These are phyloP conservation scores for Debaryomyces tyrocola DNA, from an alignment of 805 yeast species.

Conservation along the genomic window DNA sequence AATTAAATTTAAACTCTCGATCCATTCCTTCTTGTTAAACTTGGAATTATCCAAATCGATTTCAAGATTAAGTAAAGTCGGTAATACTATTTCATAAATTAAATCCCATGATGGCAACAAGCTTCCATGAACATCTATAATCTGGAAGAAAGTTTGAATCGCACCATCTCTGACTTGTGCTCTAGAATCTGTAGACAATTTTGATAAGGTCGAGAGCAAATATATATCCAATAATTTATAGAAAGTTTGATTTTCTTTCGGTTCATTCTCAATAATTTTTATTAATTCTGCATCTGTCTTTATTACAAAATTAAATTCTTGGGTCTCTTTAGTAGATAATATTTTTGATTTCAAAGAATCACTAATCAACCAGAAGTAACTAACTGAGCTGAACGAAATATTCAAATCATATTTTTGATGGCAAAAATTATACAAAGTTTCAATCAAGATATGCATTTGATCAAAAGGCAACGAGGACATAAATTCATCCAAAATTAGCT, in stretches of 20 bases:
- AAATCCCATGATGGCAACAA: slow-evolving; percentile 61
- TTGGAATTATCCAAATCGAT: slow-evolving; percentile 19
- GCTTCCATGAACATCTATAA: slow-evolving; percentile 69
- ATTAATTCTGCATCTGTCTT: slow-evolving; percentile 6
- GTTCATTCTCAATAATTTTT: slow-evolving; percentile 6
- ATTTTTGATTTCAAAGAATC: slow-evolving; percentile 52
- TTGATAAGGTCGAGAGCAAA: slow-evolving; percentile 59
- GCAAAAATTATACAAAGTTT: slow-evolving; percentile 70
- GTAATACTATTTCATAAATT: slow-evolving; percentile 64
- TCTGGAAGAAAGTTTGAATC: slow-evolving; percentile 81
- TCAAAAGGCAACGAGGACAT: slow-evolving; percentile 65
- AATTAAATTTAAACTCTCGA: slow-evolving; percentile 62
- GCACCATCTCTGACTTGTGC: slow-evolving; percentile 89
- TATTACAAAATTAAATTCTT: neutral
- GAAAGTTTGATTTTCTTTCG: slow-evolving; percentile 7
- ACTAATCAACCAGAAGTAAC: slow-evolving; percentile 90
- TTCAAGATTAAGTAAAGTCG: slow-evolving; percentile 41
- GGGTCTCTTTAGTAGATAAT: neutral
- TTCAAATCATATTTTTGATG: slow-evolving; percentile 73
- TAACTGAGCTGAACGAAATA: slow-evolving; percentile 86
- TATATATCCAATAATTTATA: slow-evolving; percentile 33
- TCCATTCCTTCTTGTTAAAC: slow-evolving; percentile 42
- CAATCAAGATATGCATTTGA: slow-evolving; percentile 66
- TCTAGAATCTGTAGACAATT: slow-evolving; percentile 62
- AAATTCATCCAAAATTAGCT: slow-evolving; percentile 83